Conservation (phyloP, 768 basidiomycete genomes). For the Obba rivulosa region DNA sequence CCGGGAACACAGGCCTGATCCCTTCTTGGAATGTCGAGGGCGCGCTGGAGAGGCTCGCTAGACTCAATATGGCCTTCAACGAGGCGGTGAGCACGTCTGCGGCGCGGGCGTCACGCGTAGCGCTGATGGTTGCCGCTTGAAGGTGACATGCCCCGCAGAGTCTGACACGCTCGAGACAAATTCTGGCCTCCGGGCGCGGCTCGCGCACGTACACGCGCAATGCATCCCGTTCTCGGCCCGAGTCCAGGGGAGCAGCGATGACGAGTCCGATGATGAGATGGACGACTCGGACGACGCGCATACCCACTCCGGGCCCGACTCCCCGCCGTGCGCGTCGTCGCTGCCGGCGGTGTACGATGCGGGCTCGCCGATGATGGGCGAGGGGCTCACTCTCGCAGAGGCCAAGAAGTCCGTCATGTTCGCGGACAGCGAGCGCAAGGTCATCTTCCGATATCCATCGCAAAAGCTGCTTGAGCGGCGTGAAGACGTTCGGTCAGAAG, state of each 20-base stretch:
- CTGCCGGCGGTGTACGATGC: constrained; percentile 5
- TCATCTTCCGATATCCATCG: constrained; percentile 21
- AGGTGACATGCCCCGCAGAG: constrained; percentile 16
- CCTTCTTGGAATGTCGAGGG: constrained; percentile 25
- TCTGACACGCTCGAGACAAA: constrained; percentile 8
- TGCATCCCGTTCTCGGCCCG: constrained; percentile 14
- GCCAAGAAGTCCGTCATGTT: constrained; percentile 19
- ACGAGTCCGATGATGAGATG: no score
- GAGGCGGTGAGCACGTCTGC: constrained; percentile 18
- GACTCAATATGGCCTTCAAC: constrained; percentile 24
- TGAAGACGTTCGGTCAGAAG: constrained; percentile 6
- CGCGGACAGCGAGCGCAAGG: constrained; percentile 10
- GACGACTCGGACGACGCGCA: constrained; percentile 4
- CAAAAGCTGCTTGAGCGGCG: constrained; percentile 11
- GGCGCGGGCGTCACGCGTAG: background rate
- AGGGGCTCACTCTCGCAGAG: background rate
- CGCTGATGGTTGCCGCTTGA: background rate
- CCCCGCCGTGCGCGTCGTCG: constrained; percentile 7
- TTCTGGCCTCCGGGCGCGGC: constrained; percentile 2
- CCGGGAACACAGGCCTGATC: constrained; percentile 14
- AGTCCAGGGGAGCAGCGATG: no score
- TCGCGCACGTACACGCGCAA: constrained; percentile 15
- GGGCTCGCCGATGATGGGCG: background rate
- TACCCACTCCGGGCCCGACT: constrained; percentile 7
- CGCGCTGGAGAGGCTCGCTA: constrained; percentile 21